phyloP scores from a whole-genome alignment of 2,329 filamentous ascomycete species.

The Canariomyces notabilis region DNA sequence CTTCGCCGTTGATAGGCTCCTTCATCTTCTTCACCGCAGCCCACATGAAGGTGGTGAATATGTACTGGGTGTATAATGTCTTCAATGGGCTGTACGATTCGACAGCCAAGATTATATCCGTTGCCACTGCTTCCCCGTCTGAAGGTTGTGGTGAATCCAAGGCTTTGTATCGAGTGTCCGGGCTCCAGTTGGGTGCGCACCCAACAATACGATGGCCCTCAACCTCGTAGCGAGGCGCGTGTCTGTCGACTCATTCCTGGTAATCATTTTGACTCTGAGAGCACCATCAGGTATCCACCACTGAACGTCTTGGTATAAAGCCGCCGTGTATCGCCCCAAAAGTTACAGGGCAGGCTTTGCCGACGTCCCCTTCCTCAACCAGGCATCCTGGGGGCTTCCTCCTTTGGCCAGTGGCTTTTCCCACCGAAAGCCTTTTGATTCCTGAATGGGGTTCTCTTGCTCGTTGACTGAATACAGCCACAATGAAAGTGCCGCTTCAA shows the following conservation, averaged over 20 bases:
- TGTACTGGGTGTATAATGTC: slow-evolving; percentile 23
- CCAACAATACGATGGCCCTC: slow-evolving; percentile 8
- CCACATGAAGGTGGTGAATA: slow-evolving; percentile 29
- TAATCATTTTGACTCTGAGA: slow-evolving; percentile 10
- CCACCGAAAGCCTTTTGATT: slow-evolving; percentile 1
- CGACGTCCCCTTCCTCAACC: slow-evolving; percentile 16
- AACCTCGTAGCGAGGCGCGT: background rate
- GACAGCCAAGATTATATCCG: slow-evolving; percentile 11
- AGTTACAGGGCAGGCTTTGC: slow-evolving; percentile 13
- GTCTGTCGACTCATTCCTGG: too few species aligned
- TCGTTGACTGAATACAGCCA: slow-evolving; percentile 26
- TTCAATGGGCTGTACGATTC: slow-evolving; percentile 15
- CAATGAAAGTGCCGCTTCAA: slow-evolving; percentile 29
- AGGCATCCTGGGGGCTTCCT: too few species aligned
- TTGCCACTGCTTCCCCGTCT: background rate
- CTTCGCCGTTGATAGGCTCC: background rate
- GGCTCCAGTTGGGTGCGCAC: too few species aligned
- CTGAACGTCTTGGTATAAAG: slow-evolving; percentile 12
- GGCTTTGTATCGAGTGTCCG: too few species aligned
- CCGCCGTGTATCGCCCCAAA: slow-evolving; percentile 10
- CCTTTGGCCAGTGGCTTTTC: too few species aligned
- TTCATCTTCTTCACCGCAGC: background rate
- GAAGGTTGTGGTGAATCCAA: background rate
- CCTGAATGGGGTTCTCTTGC: slow-evolving; percentile 2
- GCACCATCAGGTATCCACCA: slow-evolving; percentile 20